Base-by-base conservation (phyloP, 495 filamentous ascomycete genomes). In the Penicillium turbatum region DNA sequence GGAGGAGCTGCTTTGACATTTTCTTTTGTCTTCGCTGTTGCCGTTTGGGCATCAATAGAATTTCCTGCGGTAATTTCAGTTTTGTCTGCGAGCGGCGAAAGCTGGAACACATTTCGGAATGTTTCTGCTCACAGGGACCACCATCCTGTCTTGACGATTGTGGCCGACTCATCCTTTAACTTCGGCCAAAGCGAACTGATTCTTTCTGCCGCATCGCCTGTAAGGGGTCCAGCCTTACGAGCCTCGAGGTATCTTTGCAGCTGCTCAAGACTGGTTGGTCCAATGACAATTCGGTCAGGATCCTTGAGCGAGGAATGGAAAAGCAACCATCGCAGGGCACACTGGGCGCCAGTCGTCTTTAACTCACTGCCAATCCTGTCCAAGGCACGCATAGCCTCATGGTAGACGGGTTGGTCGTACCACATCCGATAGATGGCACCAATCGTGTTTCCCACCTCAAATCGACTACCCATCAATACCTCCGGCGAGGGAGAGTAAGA, bases 281-380 rank as follows among this genome's bases (percentile, higher is more conserved):
- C 70, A 27, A 71, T 45, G 10, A 66, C 63, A n/a, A 73, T 51
- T 5, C 47, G 55, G 44, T 73, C 68, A 1, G 43, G 52, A 2
- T 61, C 48, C 11, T 54, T 36, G 15, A 68, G 40, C 16, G 41
- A 43, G 1, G 64, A 66, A 49, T 73, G 66, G 21, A 62, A 55
- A 6, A 61, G 44, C n/a, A 70, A 38, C 70, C 68, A 72, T 7
- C 68, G 57, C n/a, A 70, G 24, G 2, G 63, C 60, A 3, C 57
- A 57, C 44, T 70, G 65, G 10, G 56, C 44, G 4, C 53, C 16
- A 3, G 48, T 58, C 8, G 62, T 11, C 2, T 35, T 38, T 3
- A 51, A 13, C 19, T 32, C 17, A 24, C 43, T 27, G 15, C 36
- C 48, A 5, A 15, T 16, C 2, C 1, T 21, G 12, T 51, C 41